phyloP scores from a whole-genome alignment of 805 yeast species.

The Wickerhamia fluorescens region DNA sequence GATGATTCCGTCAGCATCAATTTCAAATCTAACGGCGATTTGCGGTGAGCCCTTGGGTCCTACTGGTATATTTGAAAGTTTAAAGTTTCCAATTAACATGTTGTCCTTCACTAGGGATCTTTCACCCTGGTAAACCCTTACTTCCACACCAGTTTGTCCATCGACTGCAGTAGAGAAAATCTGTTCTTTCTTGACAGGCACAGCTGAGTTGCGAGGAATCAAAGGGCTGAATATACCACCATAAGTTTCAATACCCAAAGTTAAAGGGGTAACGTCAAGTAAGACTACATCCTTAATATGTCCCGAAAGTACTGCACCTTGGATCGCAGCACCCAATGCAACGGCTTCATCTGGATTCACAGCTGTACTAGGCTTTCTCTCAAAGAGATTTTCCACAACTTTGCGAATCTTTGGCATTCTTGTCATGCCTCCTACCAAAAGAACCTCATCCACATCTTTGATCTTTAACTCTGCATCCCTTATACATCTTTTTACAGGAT shows the following conservation, averaged over 20 bases:
- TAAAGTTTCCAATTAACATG: conserved; percentile 69
- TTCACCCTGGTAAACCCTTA: conserved; percentile 77
- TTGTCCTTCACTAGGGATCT: conserved; percentile 72
- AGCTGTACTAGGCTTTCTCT: conserved; percentile 58
- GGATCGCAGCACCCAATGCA: conserved; percentile 25
- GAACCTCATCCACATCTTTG: conserved; percentile 64
- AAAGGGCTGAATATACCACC: conserved; percentile 79
- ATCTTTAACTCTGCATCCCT: conserved; percentile 65
- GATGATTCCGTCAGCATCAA: conserved; percentile 74
- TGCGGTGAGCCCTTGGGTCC: conserved; percentile 79
- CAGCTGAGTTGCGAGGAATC: conserved; percentile 70
- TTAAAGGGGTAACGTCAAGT: conserved; percentile 21
- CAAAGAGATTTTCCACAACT: conserved; percentile 52
- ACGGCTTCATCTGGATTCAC: conserved; percentile 66
- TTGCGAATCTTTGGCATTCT: conserved; percentile 76
- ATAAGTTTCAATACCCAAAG: conserved; percentile 68
- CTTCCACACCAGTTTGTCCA: conserved; percentile 78
- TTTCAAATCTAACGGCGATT: conserved; percentile 67
- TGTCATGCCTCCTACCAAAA: conserved; percentile 85
- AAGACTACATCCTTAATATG: conserved; percentile 20
- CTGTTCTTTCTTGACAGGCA: conserved; percentile 70
- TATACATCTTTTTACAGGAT: conserved; percentile 67
- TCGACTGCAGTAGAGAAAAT: conserved; percentile 77
- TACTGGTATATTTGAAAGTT: conserved; percentile 63
- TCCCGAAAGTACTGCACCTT: conserved; percentile 22